Conservation (phyloP, 495 filamentous ascomycete genomes). For the Lentithecium fluviatile region DNA sequence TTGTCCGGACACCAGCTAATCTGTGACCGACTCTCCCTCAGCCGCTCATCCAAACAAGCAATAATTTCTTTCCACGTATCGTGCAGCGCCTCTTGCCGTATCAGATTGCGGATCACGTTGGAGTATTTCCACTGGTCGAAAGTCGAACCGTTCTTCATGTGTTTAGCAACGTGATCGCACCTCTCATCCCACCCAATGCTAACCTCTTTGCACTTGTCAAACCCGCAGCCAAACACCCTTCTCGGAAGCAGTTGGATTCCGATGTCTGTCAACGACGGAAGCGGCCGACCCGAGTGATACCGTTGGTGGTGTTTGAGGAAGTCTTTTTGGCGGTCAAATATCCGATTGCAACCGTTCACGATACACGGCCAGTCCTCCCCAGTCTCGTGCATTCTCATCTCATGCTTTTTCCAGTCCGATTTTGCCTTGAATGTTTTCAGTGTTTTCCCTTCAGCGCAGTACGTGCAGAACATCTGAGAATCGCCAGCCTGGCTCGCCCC, state of each 20-base stretch:
- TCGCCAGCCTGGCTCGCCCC: slow-evolving; percentile 4
- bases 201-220: slow-evolving; percentile 32
- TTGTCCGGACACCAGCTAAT: slow-evolving; percentile 33
- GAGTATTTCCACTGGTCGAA: slow-evolving; percentile 34
- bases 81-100: slow-evolving; percentile 30
- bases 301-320: slow-evolving; percentile 28
- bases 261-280: slow-evolving; percentile 27
- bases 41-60: slow-evolving; percentile 16
- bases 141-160: slow-evolving; percentile 30
- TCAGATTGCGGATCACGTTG: slow-evolving; percentile 35
- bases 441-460: slow-evolving; percentile 21
- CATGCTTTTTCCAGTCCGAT: slow-evolving; percentile 34
- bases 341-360: slow-evolving; percentile 21
- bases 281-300: slow-evolving; percentile 24
- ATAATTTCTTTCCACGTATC: slow-evolving; percentile 32
- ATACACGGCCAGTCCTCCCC: slow-evolving; percentile 30
- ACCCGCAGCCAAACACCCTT: slow-evolving; percentile 33
- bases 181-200: slow-evolving; percentile 34
- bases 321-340: slow-evolving; percentile 32
- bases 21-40: slow-evolving; percentile 24
- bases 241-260: slow-evolving; percentile 20
- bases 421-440: slow-evolving; percentile 31
- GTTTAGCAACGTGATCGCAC: slow-evolving; percentile 34
- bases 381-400: slow-evolving; percentile 33
- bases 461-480: slow-evolving; percentile 32